These are phyloP conservation scores for Skeletonema potamos DNA, from an alignment of 108 stramenopile genomes.

Conservation along the genomic window DNA sequence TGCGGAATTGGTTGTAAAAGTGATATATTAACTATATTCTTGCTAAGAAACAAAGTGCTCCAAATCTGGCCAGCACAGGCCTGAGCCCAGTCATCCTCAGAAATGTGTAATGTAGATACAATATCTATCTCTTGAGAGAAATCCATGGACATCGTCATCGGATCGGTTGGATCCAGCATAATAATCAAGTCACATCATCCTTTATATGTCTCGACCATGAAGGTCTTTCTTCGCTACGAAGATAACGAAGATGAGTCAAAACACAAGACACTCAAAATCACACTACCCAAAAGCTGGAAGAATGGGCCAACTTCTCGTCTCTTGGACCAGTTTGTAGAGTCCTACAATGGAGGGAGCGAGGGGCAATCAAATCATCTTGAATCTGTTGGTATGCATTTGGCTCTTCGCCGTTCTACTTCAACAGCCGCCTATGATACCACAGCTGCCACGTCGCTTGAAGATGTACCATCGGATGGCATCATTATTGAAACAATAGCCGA, in stretches of 20 bases:
- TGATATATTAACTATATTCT: no score
- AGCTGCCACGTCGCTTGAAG: constrained; percentile 10
- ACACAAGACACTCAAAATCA: constrained; percentile 90
- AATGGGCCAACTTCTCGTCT: constrained; percentile 76
- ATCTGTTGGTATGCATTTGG: constrained; percentile 57
- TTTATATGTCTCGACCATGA: no score
- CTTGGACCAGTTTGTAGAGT: constrained; percentile 78
- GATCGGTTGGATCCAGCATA: no score
- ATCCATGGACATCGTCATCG: constrained; percentile 4
- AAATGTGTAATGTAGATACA: no score
- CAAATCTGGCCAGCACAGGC: no score
- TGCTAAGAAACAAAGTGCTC: no score
- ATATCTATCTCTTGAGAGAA: not conserved
- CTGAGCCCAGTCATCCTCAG: no score
- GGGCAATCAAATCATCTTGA: constrained; percentile 54
- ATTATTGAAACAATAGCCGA: constrained; percentile 70
- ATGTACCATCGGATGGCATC: constrained; percentile 73
- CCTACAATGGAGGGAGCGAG: constrained; percentile 74
- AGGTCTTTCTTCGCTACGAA: constrained; percentile 91
- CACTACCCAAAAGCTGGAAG: constrained; percentile 88
- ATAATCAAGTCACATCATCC: no score
- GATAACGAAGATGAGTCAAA: constrained; percentile 65
- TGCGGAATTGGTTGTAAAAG: no score
- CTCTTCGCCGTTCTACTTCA: constrained; percentile 33
- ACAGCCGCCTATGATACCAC: constrained; percentile 2